Evolutionary conservation across 352 stramenopile species (phyloP).

Genomic region (Globisporangium yorkense): DNA sequence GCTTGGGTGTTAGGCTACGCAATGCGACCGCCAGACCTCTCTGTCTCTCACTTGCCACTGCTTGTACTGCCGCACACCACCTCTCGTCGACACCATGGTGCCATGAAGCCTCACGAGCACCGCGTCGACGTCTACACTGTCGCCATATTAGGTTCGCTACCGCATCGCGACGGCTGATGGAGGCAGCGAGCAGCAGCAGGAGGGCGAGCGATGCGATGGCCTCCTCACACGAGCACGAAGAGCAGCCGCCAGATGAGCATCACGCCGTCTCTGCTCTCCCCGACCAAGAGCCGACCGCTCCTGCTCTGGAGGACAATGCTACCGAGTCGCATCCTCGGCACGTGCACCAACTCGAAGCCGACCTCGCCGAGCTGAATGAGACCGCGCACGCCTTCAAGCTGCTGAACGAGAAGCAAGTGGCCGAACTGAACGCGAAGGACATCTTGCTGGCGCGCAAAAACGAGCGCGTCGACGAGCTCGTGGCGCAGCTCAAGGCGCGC

Average conservation of each 20-base stretch:
- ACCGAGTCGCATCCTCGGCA: neutral
- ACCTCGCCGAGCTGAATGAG: neutral
- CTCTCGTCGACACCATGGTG: too few relatives aligned
- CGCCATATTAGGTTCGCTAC: too few relatives aligned
- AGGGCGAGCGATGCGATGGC: neutral
- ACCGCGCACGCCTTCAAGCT: constrained; percentile 35
- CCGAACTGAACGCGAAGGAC: constrained; percentile 68
- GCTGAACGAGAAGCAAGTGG: constrained; percentile 45
- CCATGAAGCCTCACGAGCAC: too few relatives aligned
- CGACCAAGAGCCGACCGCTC: too few relatives aligned
- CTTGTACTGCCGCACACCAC: too few relatives aligned
- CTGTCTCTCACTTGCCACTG: too few relatives aligned
- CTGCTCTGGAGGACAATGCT: neutral
- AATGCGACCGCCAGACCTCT: too few relatives aligned
- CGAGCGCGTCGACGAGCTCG: constrained; percentile 56
- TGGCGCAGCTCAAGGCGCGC: constrained; percentile 32
- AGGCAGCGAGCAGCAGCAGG: neutral
- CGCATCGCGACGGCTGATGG: neutral
- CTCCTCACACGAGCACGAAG: neutral
- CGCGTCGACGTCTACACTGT: too few relatives aligned
- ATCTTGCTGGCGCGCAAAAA: constrained; percentile 48
- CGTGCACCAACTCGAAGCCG: neutral
- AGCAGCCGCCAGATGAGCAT: neutral
- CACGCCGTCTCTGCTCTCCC: neutral
- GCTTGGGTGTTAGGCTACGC: too few relatives aligned